Base-by-base conservation (phyloP, 2,329 filamentous ascomycete genomes). In the Penicillium rolfsii region DNA sequence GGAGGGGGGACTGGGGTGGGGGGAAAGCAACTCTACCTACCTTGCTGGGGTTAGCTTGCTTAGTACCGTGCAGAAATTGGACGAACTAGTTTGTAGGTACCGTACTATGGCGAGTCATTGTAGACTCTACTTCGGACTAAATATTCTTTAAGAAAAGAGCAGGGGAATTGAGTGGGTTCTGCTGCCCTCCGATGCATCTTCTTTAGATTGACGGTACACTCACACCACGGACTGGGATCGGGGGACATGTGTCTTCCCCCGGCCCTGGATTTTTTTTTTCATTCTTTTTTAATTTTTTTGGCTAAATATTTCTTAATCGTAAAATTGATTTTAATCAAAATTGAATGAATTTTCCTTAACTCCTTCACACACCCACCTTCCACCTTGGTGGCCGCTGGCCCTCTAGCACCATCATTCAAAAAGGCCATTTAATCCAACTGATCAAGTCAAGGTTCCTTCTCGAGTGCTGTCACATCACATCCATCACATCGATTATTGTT, bases 121-220 rank as follows among this genome's bases (percentile, higher is more conserved):
- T 19, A 49, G 19, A 35, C n/a, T 19, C 19, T 22, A 19, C n/a
- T 53, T 60, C 63, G 52, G 58, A 62, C 60, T 57, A 55, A 60
- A 57, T 55, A 57, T 30, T 38, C 38, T 60, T 52, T 36, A 4
- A 60, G 57, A 38, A 41, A 22, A 9, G 24, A 45, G 58, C 48
- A 35, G 55, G 61, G 62, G 59, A 63, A 63, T 65, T 58, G 61
- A 60, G 61, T 57, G 65, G 60, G 19, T 38, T 38, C 35, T 55
- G 54, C 48, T 43, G 57, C 53, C 46, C 50, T 55, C 36, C 38
- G 41, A 46, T 14, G 35, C 5, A 16, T 41, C 41, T 45, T 41
- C 30, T 53, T 55, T 55, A 36, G 55, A 59, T 59, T 62, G 55
- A 60, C 59, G 40, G 55, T 45, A 52, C 36, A 12, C 9, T 35